Conservation (phyloP, 2,329 filamentous ascomycete species). For the Trichophyton benhamiae region DNA sequence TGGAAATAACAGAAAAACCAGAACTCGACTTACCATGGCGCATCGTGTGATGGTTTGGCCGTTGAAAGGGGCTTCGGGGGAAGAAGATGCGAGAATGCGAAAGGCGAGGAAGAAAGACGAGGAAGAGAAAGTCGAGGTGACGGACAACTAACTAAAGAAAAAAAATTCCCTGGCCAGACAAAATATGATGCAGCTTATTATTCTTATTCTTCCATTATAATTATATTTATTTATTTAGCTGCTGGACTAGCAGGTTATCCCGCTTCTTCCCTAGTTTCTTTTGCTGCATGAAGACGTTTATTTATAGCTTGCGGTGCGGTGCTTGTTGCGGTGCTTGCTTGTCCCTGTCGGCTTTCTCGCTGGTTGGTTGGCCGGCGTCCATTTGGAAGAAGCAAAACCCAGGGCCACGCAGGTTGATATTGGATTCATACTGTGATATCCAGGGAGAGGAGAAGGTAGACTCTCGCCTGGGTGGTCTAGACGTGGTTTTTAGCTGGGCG, state of each 20-base stretch:
- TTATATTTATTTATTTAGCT: too few relatives aligned
- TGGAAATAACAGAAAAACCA: neutral
- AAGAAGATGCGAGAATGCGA: neutral
- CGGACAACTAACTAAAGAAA: neutral
- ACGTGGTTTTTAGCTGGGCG: too few relatives aligned
- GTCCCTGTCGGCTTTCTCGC: too few relatives aligned
- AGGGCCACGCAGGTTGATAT: neutral
- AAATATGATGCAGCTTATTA: neutral
- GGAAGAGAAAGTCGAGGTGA: neutral
- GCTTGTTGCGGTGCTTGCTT: neutral
- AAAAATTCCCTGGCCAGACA: neutral
- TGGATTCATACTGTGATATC: neutral
- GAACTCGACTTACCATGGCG: neutral
- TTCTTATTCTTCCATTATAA: too few relatives aligned
- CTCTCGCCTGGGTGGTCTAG: too few relatives aligned
- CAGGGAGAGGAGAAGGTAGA: too few relatives aligned
- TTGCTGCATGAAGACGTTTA: too few relatives aligned
- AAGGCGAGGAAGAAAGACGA: neutral
- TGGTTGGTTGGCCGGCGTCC: neutral
- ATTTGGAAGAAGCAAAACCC: neutral
- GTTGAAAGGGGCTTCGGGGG: neutral
- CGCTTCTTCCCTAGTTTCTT: too few relatives aligned
- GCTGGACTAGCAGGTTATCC: too few relatives aligned
- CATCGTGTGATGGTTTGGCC: neutral
- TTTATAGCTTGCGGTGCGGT: neutral